Percentiles rank a stretch among this genome's conserved stretches.
Conservation (phyloP, 805 yeast genomes). For the Ogataea dorogensis region DNA sequence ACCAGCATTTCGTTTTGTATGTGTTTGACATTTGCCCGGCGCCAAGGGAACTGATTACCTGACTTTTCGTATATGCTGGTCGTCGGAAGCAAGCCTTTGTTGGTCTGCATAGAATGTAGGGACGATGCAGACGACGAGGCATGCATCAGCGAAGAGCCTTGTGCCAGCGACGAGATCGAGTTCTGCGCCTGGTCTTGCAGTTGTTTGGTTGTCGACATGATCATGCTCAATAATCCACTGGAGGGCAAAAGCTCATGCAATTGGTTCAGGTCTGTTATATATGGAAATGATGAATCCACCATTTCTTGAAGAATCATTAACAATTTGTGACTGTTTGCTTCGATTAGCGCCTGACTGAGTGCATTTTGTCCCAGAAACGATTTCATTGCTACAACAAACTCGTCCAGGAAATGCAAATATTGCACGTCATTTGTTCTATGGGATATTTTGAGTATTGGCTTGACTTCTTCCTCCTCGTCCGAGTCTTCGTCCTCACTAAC, state of each 20-base stretch:
- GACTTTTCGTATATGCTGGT: constrained; percentile 34
- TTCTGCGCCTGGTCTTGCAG: constrained; percentile 33
- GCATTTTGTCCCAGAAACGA: constrained; percentile 46
- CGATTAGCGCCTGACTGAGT: constrained; percentile 56
- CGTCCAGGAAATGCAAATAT: constrained; percentile 41
- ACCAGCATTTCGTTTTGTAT: constrained; percentile 83
- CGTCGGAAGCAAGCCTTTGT: constrained; percentile 10
- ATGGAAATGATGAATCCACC: constrained; percentile 76
- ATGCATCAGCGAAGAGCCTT: constrained; percentile 23
- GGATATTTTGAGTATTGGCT: constrained; percentile 11
- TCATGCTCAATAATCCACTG: constrained; percentile 51
- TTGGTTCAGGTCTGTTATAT: constrained; percentile 66
- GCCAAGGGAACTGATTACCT: constrained; percentile 65
- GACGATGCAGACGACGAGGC: constrained; percentile 18
- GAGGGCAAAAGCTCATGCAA: constrained; percentile 69
- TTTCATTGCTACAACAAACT: constrained; percentile 39
- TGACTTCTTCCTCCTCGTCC: constrained; percentile 23
- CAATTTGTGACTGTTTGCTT: constrained; percentile 67
- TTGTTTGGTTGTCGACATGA: constrained; percentile 43
- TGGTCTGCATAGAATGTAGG: constrained; percentile 13
- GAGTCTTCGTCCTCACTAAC: constrained; percentile 29
- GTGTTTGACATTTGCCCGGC: constrained; percentile 66
- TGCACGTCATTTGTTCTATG: constrained; percentile 40
- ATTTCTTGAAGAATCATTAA: constrained; percentile 71
- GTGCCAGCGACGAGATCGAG: constrained; percentile 30